A percentile compares a stretch with the other conserved stretches of the same genome.
phyloP scores from a whole-genome alignment of 345 rosid genomes.

The Salix viminalis region DNA sequence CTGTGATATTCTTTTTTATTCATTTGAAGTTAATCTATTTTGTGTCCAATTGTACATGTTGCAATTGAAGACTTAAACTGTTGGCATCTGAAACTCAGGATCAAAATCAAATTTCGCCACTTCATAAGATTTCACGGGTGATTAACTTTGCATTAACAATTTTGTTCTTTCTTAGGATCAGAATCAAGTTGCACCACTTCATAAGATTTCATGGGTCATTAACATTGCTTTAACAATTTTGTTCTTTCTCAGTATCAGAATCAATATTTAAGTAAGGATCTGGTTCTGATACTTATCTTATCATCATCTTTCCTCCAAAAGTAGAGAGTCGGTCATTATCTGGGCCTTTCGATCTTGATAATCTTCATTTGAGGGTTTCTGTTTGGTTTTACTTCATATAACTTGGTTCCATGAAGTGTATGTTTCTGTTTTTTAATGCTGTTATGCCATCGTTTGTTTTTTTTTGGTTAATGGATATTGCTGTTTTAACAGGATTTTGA shows the following conservation, averaged over 20 bases:
- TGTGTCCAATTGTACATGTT: neutral
- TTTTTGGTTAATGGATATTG: neutral
- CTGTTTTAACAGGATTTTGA: constrained; percentile 69
- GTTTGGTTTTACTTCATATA: neutral
- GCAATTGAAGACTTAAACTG: neutral
- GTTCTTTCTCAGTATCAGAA: no score
- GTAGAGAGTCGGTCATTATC: neutral
- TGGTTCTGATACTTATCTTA: neutral
- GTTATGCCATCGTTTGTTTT: neutral
- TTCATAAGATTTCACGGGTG: neutral
- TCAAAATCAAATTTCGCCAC: neutral
- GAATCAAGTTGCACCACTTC: no score
- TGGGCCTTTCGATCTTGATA: neutral
- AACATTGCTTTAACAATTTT: no score
- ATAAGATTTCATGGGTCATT: no score
- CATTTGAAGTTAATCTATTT: neutral
- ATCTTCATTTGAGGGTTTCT: constrained; percentile 1
- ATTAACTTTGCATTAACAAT: neutral
- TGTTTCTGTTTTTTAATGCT: neutral
- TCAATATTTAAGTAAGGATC: neutral
- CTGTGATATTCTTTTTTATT: neutral
- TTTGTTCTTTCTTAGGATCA: neutral
- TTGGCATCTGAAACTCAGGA: neutral
- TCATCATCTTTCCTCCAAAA: neutral
- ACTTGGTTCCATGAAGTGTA: neutral